These are phyloP conservation scores for Trifolium dubium DNA, from an alignment of 306 rosid species.

Conservation along the genomic window DNA sequence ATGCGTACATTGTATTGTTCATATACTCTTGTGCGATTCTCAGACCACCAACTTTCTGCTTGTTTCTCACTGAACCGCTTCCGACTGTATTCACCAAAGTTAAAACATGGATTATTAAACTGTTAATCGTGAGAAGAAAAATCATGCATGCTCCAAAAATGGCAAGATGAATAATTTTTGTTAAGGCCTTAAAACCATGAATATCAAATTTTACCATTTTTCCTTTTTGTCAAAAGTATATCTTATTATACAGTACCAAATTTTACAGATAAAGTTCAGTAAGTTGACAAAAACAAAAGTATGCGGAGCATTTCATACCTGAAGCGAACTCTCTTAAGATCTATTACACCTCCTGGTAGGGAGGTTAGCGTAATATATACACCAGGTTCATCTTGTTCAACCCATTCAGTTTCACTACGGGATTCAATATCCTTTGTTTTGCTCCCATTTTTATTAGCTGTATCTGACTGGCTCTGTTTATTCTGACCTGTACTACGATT, in stretches of 20 bases:
- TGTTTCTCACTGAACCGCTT: conserved; percentile 96
- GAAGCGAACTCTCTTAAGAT: conserved; percentile 97
- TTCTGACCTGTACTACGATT: conserved; percentile 61
- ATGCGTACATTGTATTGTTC: conserved; percentile 84
- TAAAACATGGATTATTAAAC: conserved; percentile 3
- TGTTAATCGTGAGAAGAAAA: background rate
- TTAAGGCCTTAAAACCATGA: background rate
- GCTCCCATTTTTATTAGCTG: conserved; percentile 70
- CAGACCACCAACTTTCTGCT: conserved; percentile 99
- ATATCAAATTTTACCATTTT: conserved; percentile 17
- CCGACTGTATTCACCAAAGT: conserved; percentile 66
- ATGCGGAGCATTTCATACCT: conserved; percentile 57
- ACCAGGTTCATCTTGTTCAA: conserved; percentile 98
- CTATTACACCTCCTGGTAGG: conserved; percentile 86
- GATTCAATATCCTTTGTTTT: conserved; percentile 82
- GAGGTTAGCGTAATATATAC: conserved; percentile 93
- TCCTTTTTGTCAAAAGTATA: conserved; percentile 1
- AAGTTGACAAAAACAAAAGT: conserved; percentile 15
- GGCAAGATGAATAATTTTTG: conserved; percentile 5
- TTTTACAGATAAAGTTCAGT: conserved; percentile 3
- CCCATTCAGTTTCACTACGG: conserved; percentile 84
- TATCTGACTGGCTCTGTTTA: conserved; percentile 75
- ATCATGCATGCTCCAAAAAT: conserved; percentile 6
- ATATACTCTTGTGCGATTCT: conserved; percentile 83
- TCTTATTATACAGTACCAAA: conserved; percentile 22